A percentile compares a stretch with the other conserved stretches of the same genome.
Conservation (phyloP, 176 grass and related monocot genomes). For the Lolium rigidum region DNA sequence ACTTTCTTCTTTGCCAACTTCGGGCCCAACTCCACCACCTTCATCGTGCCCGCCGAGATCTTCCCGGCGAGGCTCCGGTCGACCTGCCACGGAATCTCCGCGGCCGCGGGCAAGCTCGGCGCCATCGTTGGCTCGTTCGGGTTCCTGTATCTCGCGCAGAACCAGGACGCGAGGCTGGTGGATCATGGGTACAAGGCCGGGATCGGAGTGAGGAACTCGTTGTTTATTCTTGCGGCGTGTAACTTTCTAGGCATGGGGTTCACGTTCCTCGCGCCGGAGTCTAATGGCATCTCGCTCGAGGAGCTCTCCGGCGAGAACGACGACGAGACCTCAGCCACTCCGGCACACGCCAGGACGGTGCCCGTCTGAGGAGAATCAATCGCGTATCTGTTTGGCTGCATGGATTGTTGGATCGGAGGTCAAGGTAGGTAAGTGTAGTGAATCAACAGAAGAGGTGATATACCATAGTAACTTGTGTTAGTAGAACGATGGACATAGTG, state of each 20-base stretch:
- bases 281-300: not conserved
- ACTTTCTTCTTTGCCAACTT: slow-evolving; percentile 83
- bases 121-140: slow-evolving; percentile 67
- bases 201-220: not conserved
- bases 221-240: not conserved
- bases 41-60: slow-evolving; percentile 66
- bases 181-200: not conserved
- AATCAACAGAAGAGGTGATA: too few relatives aligned
- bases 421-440: too few relatives aligned
- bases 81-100: slow-evolving; percentile 78
- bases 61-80: slow-evolving; percentile 80
- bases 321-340: not conserved
- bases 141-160: not conserved
- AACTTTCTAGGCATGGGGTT: not conserved
- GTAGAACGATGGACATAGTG: not conserved
- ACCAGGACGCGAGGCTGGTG: not conserved
- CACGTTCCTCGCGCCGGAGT: not conserved
- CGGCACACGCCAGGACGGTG: not conserved
- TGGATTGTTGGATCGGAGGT: too few relatives aligned
- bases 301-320: not conserved
- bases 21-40: slow-evolving; percentile 79
- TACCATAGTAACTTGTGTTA: not conserved
- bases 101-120: slow-evolving; percentile 74
- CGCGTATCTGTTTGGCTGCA: not conserved
- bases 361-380: not conserved